Conservation (phyloP, 306 rosid genomes). For the Oemleria cerasiformis region DNA sequence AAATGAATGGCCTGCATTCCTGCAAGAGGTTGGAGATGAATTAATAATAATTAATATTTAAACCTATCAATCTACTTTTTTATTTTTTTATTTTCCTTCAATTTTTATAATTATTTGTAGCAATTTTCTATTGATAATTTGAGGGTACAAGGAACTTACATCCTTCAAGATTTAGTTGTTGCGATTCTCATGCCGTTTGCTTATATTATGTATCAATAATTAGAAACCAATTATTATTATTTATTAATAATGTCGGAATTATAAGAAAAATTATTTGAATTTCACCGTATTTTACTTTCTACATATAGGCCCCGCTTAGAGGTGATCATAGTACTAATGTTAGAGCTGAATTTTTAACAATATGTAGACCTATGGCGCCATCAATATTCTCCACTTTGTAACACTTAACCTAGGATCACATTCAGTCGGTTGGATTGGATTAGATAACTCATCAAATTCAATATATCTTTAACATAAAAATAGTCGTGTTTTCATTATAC, state of each 20-base stretch:
- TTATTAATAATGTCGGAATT: background rate
- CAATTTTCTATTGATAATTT: slow-evolving; percentile 13
- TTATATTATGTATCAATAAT: slow-evolving; percentile 16
- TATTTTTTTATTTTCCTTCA: background rate
- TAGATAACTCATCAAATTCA: too few species aligned
- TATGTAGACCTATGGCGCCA: too few species aligned
- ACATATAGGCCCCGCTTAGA: too few species aligned
- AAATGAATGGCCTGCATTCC: slow-evolving; percentile 43
- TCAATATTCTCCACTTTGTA: too few species aligned
- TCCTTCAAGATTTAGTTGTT: slow-evolving; percentile 27
- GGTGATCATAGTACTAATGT: too few species aligned
- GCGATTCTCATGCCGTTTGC: slow-evolving; percentile 26
- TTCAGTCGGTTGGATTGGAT: too few species aligned
- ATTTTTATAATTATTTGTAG: background rate
- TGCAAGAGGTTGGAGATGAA: slow-evolving; percentile 34
- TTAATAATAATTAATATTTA: slow-evolving; percentile 24
- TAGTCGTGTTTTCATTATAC: too few species aligned
- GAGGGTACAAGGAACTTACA: slow-evolving; percentile 33
- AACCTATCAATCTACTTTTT: slow-evolving; percentile 41
- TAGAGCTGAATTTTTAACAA: too few species aligned
- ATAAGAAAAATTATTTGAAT: background rate
- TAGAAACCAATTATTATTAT: background rate
- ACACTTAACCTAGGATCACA: too few species aligned
- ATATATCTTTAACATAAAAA: too few species aligned
- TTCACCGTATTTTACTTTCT: background rate